These are phyloP conservation scores for Boletus mariae DNA, from an alignment of 1,284 basidiomycete genomes.

Conservation along the genomic window DNA sequence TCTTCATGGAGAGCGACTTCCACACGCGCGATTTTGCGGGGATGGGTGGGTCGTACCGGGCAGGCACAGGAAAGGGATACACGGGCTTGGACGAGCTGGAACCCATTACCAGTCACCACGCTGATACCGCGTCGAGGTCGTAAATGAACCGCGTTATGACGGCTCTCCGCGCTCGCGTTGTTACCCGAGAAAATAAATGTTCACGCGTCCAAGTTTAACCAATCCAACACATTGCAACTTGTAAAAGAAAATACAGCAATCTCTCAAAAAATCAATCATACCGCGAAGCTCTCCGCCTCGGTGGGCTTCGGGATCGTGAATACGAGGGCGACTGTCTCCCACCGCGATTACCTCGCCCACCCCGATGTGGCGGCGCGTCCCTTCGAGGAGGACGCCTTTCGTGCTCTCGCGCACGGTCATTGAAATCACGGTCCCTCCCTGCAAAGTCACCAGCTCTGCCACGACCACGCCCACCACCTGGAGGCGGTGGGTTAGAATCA, in stretches of 20 bases:
- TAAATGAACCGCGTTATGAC: neutral
- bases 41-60: neutral
- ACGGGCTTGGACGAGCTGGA: slow-evolving; percentile 19
- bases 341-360: slow-evolving; percentile 39
- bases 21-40: slow-evolving; percentile 15
- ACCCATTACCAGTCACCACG: slow-evolving; percentile 17
- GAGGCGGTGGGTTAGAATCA: slow-evolving; percentile 46
- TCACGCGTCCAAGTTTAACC: neutral
- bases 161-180: neutral
- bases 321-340: slow-evolving; percentile 36
- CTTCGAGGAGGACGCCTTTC: slow-evolving; percentile 43
- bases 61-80: slow-evolving; percentile 27
- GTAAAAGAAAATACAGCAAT: slow-evolving; percentile 6
- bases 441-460: slow-evolving; percentile 37
- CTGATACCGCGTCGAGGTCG: neutral
- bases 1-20: slow-evolving; percentile 15
- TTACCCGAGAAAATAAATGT: neutral
- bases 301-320: slow-evolving; percentile 34
- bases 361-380: slow-evolving; percentile 42
- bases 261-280: slow-evolving; percentile 27
- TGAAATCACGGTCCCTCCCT: slow-evolving; percentile 33
- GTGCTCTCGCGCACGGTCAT: slow-evolving; percentile 31
- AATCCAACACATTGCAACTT: neutral
- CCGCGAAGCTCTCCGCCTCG: slow-evolving; percentile 30
- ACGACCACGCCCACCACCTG: slow-evolving; percentile 41